A percentile compares a stretch with the other conserved stretches of the same genome.
phyloP scores from a whole-genome alignment of 768 basidiomycete species.

The Pleurotus pulmonarius region DNA sequence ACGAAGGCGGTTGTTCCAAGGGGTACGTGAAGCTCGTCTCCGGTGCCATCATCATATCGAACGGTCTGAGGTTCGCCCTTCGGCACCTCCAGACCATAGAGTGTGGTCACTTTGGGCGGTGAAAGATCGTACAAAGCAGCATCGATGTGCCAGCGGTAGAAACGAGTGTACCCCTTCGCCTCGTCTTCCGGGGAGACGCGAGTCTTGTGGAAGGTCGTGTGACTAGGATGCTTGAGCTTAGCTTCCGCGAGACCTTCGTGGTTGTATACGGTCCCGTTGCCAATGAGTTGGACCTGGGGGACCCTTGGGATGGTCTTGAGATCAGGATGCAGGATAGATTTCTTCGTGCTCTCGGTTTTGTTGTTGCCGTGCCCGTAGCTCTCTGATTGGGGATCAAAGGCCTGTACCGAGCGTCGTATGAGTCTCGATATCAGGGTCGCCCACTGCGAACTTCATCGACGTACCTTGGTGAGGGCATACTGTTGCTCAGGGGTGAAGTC shows the following conservation, averaged over 20 bases:
- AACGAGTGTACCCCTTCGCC: constrained; percentile 74
- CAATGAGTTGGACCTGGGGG: constrained; percentile 90
- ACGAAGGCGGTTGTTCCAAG: constrained; percentile 86
- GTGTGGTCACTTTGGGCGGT: constrained; percentile 81
- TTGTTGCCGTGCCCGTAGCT: constrained; percentile 88
- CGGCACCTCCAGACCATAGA: constrained; percentile 77
- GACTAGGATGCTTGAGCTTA: constrained; percentile 81
- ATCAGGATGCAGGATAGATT: constrained; percentile 85
- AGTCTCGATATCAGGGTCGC: neutral
- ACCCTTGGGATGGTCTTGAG: constrained; percentile 87
- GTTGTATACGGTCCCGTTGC: constrained; percentile 76
- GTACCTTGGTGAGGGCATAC: constrained; percentile 79
- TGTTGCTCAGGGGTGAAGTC: constrained; percentile 77
- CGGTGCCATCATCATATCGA: constrained; percentile 84
- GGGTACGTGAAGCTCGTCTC: constrained; percentile 78
- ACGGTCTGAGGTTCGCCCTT: constrained; percentile 57
- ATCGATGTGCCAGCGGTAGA: constrained; percentile 93
- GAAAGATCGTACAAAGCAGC: constrained; percentile 76
- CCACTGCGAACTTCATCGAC: constrained; percentile 11
- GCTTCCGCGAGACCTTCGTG: constrained; percentile 79
- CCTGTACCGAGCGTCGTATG: constrained; percentile 36
- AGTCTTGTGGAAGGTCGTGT: constrained; percentile 86
- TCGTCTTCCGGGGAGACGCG: constrained; percentile 71
- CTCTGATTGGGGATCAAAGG: constrained; percentile 62
- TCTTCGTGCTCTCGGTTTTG: constrained; percentile 69